A percentile compares a stretch with the other conserved stretches of the same genome.
Evolutionary conservation across 192 early-diverging fungal species (phyloP).

Genomic region (Backusella mclennaniae): DNA sequence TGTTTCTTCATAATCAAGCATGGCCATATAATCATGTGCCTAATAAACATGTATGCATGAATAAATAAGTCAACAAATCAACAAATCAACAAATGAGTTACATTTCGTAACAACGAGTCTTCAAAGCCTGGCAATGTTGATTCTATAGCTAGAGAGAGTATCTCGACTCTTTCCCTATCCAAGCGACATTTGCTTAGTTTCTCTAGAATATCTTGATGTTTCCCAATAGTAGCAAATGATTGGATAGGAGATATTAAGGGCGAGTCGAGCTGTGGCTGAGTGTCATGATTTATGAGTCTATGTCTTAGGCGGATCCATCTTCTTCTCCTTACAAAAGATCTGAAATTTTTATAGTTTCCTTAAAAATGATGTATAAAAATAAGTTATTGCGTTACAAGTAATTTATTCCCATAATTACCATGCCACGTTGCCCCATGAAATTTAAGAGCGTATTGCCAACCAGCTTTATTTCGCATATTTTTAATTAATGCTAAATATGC

Average conservation of each 20-base stretch:
- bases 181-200: constrained; percentile 16
- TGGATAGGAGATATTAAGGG: background rate
- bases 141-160: background rate
- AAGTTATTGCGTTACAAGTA: background rate
- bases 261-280: background rate
- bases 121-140: background rate
- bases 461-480: constrained; percentile 25
- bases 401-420: constrained; percentile 33
- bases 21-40: constrained; percentile 30
- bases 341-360: constrained; percentile 45
- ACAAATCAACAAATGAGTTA: constrained; percentile 19
- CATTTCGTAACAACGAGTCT: background rate
- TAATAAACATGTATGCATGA: constrained; percentile 9
- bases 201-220: constrained; percentile 18
- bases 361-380: background rate
- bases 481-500: background rate
- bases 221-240: background rate
- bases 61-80: constrained; percentile 20
- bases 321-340: constrained; percentile 53
- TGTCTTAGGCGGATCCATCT: constrained; percentile 51
- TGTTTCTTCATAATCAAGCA: constrained; percentile 44
- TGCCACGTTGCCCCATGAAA: constrained; percentile 55
- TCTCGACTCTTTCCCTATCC: constrained; percentile 32
- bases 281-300: constrained; percentile 22
- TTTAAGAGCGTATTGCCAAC: constrained; percentile 56